Base-by-base conservation (phyloP, 352 stramenopile species). In the Hyaloperonospora brassicae region DNA sequence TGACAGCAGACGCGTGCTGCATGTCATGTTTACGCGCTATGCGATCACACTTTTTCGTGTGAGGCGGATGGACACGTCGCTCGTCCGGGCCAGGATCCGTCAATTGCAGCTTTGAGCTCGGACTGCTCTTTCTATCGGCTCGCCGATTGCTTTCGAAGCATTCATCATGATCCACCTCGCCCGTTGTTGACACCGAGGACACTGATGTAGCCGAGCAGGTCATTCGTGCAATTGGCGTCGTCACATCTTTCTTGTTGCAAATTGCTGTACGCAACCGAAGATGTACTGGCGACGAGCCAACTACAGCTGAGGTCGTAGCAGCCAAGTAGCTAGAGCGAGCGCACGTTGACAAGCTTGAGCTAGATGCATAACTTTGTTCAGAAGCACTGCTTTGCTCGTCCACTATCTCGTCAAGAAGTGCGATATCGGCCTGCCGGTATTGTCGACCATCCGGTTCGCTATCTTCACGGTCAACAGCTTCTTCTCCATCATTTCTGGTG, bases 271-370 rank as follows among this genome's bases (percentile, higher is more conserved):
- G 68, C 0, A 84, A 51, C 6, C 70, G 69, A 14, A 85, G 47
- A 50, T 81, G 62, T 22, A 86, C 42, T 9, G 76, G 70, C 36
- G 86, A 41, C 4, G 72, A 60, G 27, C 73, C 68, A 6, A 53
- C 65, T 4, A 69, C 67, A 5, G 65, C 56, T 2, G 68, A 65
- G 1, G 64, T 76, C 72, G 80, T 81, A 38, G 70, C 75, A 6
- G 68, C 59, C 40, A 86, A 52, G 36, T 82, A 77, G 22, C 76
- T 64, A 25, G 86, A 68, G 13, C 62, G 62, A 17, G 59, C 52
- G 36, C 82, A 66, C 35, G 74, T 64, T 9, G 76, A 84, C 17
- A 69, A 43, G 7, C 63, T 80, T 1, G 71, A 89, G 39, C 61
- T 70, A 6, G 72, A 79, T 17, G 66, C 68, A 55, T 62, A 69